Percentiles rank a stretch among this genome's conserved stretches.
These are phyloP conservation scores for Pichia ethanolica DNA, from an alignment of 805 yeast genomes.

Conservation along the genomic window DNA sequence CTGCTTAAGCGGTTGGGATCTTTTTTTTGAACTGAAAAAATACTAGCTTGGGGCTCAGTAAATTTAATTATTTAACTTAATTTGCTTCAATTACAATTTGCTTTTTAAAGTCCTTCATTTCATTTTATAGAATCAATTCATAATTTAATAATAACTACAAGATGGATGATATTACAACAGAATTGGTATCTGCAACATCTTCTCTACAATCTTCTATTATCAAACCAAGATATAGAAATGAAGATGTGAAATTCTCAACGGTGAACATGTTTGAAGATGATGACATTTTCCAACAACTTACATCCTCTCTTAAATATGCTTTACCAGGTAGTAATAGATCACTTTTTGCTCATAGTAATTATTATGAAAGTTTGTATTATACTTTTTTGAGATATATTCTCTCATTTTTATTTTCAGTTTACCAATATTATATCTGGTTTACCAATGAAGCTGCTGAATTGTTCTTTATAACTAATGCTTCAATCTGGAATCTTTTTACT, in stretches of 20 bases:
- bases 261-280: constrained; percentile 18
- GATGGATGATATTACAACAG: background rate
- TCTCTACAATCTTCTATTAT: constrained; percentile 24
- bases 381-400: constrained; percentile 13
- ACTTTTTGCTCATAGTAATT: constrained; percentile 10
- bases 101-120: too few relatives aligned
- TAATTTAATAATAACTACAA: too few relatives aligned
- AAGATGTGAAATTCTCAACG: constrained; percentile 19
- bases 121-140: too few relatives aligned
- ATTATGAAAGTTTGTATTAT: constrained; percentile 12
- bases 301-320: constrained; percentile 1
- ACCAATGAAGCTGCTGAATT: background rate
- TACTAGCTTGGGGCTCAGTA: too few relatives aligned
- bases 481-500: constrained; percentile 17
- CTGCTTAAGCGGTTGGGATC: too few relatives aligned
- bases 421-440: background rate
- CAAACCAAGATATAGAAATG: constrained; percentile 19
- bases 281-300: background rate
- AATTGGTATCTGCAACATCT: constrained; percentile 7
- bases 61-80: too few relatives aligned
- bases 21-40: too few relatives aligned
- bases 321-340: constrained; percentile 19
- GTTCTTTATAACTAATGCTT: background rate
- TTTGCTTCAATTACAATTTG: too few relatives aligned
- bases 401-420: constrained; percentile 7